Evolutionary conservation across 495 filamentous ascomycete species (phyloP).

Genomic region (Penicillium coprophilum): DNA sequence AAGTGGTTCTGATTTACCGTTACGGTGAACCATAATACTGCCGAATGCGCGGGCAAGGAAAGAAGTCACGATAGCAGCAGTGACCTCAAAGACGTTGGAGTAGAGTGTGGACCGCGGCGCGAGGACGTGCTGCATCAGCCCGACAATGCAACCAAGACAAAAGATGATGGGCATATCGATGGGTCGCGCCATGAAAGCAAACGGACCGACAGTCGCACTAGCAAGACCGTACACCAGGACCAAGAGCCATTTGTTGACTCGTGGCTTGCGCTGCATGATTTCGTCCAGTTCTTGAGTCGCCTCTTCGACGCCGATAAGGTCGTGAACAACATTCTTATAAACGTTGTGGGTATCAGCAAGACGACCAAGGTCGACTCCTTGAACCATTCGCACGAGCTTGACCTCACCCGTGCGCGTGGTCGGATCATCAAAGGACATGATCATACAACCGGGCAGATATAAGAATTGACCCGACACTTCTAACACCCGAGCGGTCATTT

Average conservation of each 20-base stretch:
- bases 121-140: slow-evolving; percentile 77
- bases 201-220: slow-evolving; percentile 74
- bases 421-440: slow-evolving; percentile 90
- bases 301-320: slow-evolving; percentile 80
- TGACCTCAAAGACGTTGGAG: slow-evolving; percentile 88
- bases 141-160: slow-evolving; percentile 76
- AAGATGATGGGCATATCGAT: slow-evolving; percentile 90
- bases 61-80: slow-evolving; percentile 78
- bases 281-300: slow-evolving; percentile 69
- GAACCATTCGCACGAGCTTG: slow-evolving; percentile 74
- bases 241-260: slow-evolving; percentile 69
- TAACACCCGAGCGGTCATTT: slow-evolving; percentile 83
- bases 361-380: slow-evolving; percentile 82
- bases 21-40: slow-evolving; percentile 53
- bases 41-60: slow-evolving; percentile 86
- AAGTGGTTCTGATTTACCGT: slow-evolving; percentile 54
- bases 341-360: slow-evolving; percentile 83
- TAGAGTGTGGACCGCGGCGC: slow-evolving; percentile 74
- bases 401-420: slow-evolving; percentile 90
- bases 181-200: slow-evolving; percentile 80
- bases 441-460: slow-evolving; percentile 93
- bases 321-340: slow-evolving; percentile 92
- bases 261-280: slow-evolving; percentile 63
- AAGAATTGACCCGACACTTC: slow-evolving; percentile 89
- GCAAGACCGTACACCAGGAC: slow-evolving; percentile 81